phyloP scores from a whole-genome alignment of 306 rosid species.

The Phaseolus lunatus region DNA sequence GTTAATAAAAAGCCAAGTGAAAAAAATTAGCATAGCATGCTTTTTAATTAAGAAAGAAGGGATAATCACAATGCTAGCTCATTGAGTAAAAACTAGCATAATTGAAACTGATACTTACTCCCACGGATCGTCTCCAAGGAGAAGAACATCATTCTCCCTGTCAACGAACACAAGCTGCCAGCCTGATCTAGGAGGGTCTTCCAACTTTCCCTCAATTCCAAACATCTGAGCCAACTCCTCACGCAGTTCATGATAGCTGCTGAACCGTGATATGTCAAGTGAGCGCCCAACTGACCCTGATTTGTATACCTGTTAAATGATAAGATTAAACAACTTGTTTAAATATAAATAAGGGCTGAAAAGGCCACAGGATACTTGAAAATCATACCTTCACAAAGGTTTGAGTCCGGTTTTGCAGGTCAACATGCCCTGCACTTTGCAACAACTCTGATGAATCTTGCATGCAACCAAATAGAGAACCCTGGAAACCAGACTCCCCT shows the following conservation, averaged over 20 bases:
- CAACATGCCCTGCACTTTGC: slow-evolving; percentile 76
- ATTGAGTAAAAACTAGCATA: slow-evolving; percentile 2
- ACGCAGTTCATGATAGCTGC: slow-evolving; percentile 92
- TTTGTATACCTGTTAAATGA: slow-evolving; percentile 75
- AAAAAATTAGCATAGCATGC: background rate
- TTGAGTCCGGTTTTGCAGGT: slow-evolving; percentile 67
- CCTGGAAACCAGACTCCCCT: slow-evolving; percentile 84
- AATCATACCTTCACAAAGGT: slow-evolving; percentile 82
- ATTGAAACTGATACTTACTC: slow-evolving; percentile 69
- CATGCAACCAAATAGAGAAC: slow-evolving; percentile 69
- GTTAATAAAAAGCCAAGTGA: slow-evolving; percentile 6
- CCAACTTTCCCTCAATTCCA: slow-evolving; percentile 93
- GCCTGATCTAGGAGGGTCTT: slow-evolving; percentile 98
- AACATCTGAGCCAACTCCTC: slow-evolving; percentile 94
- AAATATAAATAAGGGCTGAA: slow-evolving; percentile 10
- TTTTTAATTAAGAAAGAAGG: background rate
- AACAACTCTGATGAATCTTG: slow-evolving; percentile 77
- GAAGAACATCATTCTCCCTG: slow-evolving; percentile 96
- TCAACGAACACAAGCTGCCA: slow-evolving; percentile 99
- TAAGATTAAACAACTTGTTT: slow-evolving; percentile 36
- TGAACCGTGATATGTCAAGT: slow-evolving; percentile 89
- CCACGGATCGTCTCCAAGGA: slow-evolving; percentile 99
- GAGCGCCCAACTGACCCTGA: slow-evolving; percentile 92
- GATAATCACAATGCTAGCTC: background rate
- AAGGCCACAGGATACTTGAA: slow-evolving; percentile 22